phyloP scores from a whole-genome alignment of 2,329 filamentous ascomycete species.

The Diaporthe batatas region DNA sequence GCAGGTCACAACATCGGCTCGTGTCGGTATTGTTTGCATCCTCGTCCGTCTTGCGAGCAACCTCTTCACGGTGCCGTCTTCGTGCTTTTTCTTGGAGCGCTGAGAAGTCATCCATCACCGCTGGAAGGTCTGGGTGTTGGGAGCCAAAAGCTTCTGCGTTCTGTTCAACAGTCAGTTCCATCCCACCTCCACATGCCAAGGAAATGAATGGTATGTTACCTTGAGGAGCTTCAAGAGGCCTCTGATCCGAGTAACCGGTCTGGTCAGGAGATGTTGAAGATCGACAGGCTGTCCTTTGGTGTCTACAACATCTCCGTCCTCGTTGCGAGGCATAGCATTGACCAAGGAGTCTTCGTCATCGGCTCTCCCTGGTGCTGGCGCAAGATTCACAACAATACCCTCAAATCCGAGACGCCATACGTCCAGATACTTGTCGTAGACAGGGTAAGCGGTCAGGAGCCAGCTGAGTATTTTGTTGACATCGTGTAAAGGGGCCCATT shows the following conservation, averaged over 20 bases:
- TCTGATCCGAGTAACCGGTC: conserved; percentile 89
- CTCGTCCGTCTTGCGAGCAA: conserved; percentile 83
- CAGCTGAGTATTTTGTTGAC: conserved; percentile 80
- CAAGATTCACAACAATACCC: conserved; percentile 93
- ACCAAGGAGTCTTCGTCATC: conserved; percentile 73
- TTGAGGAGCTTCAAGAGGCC: conserved; percentile 88
- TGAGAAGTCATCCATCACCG: conserved; percentile 74
- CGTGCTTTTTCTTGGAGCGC: conserved; percentile 82
- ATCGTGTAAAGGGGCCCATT: conserved; percentile 81
- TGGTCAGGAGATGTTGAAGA: conserved; percentile 91
- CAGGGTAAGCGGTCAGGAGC: conserved; percentile 81
- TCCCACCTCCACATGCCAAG: background rate
- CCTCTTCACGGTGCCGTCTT: conserved; percentile 72
- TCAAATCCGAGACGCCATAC: conserved; percentile 95
- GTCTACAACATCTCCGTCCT: conserved; percentile 76
- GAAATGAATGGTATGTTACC: conserved; percentile 56
- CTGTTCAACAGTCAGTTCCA: conserved; percentile 53
- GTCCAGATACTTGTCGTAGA: conserved; percentile 88
- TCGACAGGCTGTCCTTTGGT: conserved; percentile 90
- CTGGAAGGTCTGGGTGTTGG: conserved; percentile 66
- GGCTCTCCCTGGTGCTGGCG: conserved; percentile 68
- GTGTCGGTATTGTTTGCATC: conserved; percentile 87
- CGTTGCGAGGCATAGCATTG: conserved; percentile 71
- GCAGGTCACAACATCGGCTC: conserved; percentile 82
- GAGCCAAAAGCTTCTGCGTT: conserved; percentile 71